These are phyloP conservation scores for Arabis alpina DNA, from an alignment of 345 rosid genomes.

Conservation along the genomic window DNA sequence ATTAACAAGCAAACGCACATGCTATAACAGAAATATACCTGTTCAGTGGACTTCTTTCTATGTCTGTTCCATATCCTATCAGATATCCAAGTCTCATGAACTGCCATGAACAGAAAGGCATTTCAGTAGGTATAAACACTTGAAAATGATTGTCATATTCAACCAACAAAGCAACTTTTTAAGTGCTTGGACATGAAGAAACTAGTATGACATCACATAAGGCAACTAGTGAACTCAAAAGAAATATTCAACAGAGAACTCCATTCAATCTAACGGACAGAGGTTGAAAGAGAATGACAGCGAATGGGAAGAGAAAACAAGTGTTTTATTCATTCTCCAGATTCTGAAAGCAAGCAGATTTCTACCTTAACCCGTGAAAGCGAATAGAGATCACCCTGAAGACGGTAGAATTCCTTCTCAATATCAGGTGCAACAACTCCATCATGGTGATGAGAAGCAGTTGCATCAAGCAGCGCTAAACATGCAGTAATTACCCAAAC, in stretches of 20 bases:
- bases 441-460: slow-evolving; percentile 68
- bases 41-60: slow-evolving; percentile 95
- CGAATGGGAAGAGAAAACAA: slow-evolving; percentile 20
- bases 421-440: slow-evolving; percentile 71
- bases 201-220: slow-evolving; percentile 23
- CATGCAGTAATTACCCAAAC: slow-evolving; percentile 96
- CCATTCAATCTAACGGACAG: not conserved
- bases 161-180: slow-evolving; percentile 20
- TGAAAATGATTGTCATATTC: slow-evolving; percentile 5
- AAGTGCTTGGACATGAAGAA: slow-evolving; percentile 10
- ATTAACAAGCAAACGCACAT: slow-evolving; percentile 11
- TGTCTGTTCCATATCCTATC: slow-evolving; percentile 83
- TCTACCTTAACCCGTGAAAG: slow-evolving; percentile 87
- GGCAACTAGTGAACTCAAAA: slow-evolving; percentile 13
- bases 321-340: slow-evolving; percentile 15
- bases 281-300: slow-evolving; percentile 5
- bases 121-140: slow-evolving; percentile 32
- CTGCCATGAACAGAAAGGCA: slow-evolving; percentile 56
- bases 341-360: slow-evolving; percentile 22
- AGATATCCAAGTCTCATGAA: slow-evolving; percentile 95
- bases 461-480: slow-evolving; percentile 70
- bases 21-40: slow-evolving; percentile 53
- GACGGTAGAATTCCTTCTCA: slow-evolving; percentile 91
- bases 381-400: slow-evolving; percentile 95
- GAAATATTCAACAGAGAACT: not conserved